Evolutionary conservation across 768 basidiomycete genomes (phyloP).

Genomic region (Rhodosporidiobolus sp.): DNA sequence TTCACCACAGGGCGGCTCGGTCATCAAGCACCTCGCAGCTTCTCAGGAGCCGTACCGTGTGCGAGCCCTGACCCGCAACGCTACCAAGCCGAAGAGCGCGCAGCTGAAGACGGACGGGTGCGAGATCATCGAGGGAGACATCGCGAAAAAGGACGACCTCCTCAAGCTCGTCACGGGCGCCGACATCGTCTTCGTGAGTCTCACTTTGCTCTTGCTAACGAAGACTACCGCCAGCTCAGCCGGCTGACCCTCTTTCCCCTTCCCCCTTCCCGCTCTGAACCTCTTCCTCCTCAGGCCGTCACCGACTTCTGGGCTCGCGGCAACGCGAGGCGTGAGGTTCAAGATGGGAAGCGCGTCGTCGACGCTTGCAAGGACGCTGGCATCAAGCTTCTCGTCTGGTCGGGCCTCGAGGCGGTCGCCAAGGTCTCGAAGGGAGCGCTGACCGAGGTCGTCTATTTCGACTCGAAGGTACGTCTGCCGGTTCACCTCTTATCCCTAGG

Average conservation of each 20-base stretch:
- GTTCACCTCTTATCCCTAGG: not conserved
- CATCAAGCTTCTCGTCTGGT: conserved; percentile 32
- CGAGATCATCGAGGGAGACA: conserved; percentile 16
- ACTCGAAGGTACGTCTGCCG: not conserved
- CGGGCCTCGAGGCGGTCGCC: conserved; percentile 3
- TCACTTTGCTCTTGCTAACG: not conserved
- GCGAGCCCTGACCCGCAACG: conserved; percentile 40
- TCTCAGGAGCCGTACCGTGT: conserved; percentile 38
- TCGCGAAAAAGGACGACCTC: not conserved
- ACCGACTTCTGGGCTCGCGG: conserved; percentile 38
- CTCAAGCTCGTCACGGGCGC: conserved; percentile 20
- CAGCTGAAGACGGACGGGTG: conserved; percentile 14
- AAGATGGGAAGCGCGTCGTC: conserved; percentile 38
- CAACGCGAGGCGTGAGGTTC: conserved; percentile 16
- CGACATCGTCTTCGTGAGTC: conserved; percentile 14
- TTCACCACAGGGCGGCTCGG: conserved; percentile 31
- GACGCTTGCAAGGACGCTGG: conserved; percentile 30
- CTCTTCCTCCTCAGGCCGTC: not conserved
- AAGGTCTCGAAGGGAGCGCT: conserved; percentile 12
- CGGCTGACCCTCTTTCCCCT: not conserved
- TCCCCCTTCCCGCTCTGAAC: no score
- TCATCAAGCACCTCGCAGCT: conserved; percentile 34
- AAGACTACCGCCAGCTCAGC: not conserved
- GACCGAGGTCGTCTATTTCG: conserved; percentile 20
- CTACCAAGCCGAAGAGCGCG: conserved; percentile 16